Evolutionary conservation across 768 basidiomycete species (phyloP).

Genomic region (Panaeolus cyanescens): DNA sequence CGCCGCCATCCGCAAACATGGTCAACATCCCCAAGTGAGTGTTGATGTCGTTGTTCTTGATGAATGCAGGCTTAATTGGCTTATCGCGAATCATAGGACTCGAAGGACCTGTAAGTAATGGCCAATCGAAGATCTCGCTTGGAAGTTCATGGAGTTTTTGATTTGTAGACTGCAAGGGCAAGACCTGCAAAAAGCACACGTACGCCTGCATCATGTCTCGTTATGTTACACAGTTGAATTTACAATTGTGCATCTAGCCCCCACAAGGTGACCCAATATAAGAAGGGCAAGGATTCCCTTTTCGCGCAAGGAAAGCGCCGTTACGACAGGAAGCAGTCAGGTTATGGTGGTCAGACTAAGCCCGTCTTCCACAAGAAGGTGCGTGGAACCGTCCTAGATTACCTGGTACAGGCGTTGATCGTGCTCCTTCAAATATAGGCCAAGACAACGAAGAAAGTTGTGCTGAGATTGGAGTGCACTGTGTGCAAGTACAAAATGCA

Average conservation of each 20-base stretch:
- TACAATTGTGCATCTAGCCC: constrained; percentile 56
- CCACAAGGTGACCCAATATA: constrained; percentile 99
- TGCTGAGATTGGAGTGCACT: constrained; percentile 96
- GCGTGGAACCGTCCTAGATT: constrained; percentile 18
- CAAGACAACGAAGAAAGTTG: constrained; percentile 99
- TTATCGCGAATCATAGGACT: constrained; percentile 50
- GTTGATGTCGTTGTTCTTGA: not conserved
- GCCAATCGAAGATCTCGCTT: not conserved
- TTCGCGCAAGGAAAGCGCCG: constrained; percentile 99
- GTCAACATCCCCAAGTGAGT: constrained; percentile 95
- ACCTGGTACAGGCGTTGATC: not conserved
- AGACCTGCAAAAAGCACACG: constrained; percentile 97
- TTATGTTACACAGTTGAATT: constrained; percentile 14
- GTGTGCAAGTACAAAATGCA: constrained; percentile 99
- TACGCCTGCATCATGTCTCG: constrained; percentile 41
- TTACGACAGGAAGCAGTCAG: constrained; percentile 98
- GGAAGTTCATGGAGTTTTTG: constrained; percentile 4
- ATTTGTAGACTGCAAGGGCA: constrained; percentile 86
- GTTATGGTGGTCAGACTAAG: constrained; percentile 99
- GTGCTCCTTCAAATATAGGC: constrained; percentile 49
- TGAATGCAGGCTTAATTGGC: not conserved
- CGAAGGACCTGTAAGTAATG: constrained; percentile 89
- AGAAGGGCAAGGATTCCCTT: constrained; percentile 99
- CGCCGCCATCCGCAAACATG: constrained; percentile 60
- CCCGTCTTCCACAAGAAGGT: constrained; percentile 99